These are phyloP conservation scores for Excoecaria agallocha DNA, from an alignment of 345 rosid genomes.

Conservation along the genomic window DNA sequence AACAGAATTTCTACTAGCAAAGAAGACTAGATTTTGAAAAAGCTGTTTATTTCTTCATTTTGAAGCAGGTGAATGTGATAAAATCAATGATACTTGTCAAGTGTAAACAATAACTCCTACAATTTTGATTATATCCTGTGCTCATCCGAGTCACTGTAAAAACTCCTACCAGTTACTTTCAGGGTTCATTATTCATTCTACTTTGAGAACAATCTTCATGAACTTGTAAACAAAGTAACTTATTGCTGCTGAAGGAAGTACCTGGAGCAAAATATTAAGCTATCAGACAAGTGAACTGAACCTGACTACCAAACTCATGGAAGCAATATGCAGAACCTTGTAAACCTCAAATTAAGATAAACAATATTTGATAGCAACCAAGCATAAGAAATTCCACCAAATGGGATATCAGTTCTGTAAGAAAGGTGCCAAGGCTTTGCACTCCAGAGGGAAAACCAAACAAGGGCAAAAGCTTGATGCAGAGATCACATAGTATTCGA, in stretches of 20 bases:
- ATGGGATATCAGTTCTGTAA: not conserved
- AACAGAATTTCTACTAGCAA: constrained; percentile 4
- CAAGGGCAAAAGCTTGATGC: not conserved
- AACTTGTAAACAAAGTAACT: constrained; percentile 82
- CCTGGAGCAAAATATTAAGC: constrained; percentile 41
- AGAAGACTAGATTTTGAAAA: constrained; percentile 1
- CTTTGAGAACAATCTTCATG: constrained; percentile 80
- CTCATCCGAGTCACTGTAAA: constrained; percentile 22
- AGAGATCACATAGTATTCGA: not conserved
- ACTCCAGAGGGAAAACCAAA: not conserved
- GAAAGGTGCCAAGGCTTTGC: not conserved
- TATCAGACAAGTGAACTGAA: constrained; percentile 11
- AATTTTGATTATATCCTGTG: constrained; percentile 23
- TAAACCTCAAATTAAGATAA: not conserved
- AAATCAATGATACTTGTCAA: constrained; percentile 19
- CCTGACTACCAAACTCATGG: not conserved
- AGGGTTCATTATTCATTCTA: constrained; percentile 51
- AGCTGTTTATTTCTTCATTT: constrained; percentile 3
- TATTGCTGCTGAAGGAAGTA: constrained; percentile 77
- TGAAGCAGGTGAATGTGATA: constrained; percentile 17
- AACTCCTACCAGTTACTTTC: constrained; percentile 19
- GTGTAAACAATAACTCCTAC: constrained; percentile 18
- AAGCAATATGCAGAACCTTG: not conserved
- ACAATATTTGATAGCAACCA: not conserved
- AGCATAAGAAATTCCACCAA: not conserved